These are phyloP conservation scores for Astragalus glycyphyllos DNA, from an alignment of 306 rosid genomes.

Conservation along the genomic window DNA sequence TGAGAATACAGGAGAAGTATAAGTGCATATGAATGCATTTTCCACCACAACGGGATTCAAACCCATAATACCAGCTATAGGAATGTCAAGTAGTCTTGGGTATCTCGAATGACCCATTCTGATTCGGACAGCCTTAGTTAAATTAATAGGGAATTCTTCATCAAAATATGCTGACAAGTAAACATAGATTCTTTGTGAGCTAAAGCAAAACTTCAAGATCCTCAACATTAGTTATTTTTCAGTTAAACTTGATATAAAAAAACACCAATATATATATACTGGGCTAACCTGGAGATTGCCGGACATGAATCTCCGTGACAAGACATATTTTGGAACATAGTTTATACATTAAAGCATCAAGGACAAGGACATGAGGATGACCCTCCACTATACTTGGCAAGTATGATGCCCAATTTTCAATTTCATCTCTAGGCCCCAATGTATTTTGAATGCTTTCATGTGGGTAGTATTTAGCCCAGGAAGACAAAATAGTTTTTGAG, in stretches of 20 bases:
- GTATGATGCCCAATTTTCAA: slow-evolving; percentile 49
- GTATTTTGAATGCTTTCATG: slow-evolving; percentile 61
- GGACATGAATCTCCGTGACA: slow-evolving; percentile 64
- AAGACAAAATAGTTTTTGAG: slow-evolving; percentile 51
- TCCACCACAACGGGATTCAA: neutral
- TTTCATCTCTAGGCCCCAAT: slow-evolving; percentile 52
- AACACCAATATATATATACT: neutral
- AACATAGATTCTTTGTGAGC: slow-evolving; percentile 43
- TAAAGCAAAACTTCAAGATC: slow-evolving; percentile 33
- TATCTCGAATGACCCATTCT: slow-evolving; percentile 54
- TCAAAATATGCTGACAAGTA: slow-evolving; percentile 64
- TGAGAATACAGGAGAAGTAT: slow-evolving; percentile 71
- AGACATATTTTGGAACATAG: slow-evolving; percentile 58
- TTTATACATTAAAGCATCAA: slow-evolving; percentile 61
- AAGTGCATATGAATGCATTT: slow-evolving; percentile 54
- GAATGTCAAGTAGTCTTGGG: slow-evolving; percentile 12
- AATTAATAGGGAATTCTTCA: slow-evolving; percentile 57
- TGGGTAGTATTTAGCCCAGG: slow-evolving; percentile 67
- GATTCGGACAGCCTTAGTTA: slow-evolving; percentile 65
- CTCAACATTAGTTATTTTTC: slow-evolving; percentile 20
- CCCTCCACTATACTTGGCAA: slow-evolving; percentile 74
- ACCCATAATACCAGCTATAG: too few relatives aligned
- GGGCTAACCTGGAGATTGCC: slow-evolving; percentile 67
- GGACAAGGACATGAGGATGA: slow-evolving; percentile 58
- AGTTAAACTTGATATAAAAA: slow-evolving; percentile 28